phyloP scores from a whole-genome alignment of 345 rosid species.

The Salix dunnii region DNA sequence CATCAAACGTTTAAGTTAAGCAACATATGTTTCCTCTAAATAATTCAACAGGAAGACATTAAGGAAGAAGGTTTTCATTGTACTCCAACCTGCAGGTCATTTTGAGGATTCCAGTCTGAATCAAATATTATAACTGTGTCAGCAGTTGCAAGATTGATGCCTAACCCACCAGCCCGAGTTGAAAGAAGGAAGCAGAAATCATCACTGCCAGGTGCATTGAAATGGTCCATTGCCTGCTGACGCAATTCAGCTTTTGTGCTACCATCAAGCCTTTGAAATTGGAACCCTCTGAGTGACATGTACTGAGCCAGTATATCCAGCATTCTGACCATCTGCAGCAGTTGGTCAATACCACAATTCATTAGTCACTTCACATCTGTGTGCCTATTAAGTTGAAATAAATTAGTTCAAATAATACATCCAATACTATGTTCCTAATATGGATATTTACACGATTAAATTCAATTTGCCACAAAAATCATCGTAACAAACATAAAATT shows the following conservation, averaged over 20 bases:
- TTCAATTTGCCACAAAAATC: not conserved
- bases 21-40: not conserved
- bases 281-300: slow-evolving; percentile 90
- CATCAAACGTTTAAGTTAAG: slow-evolving; percentile 11
- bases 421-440: not conserved
- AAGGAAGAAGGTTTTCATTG: slow-evolving; percentile 5
- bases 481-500: not conserved
- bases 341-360: slow-evolving; percentile 7
- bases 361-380: not conserved
- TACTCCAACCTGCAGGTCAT: slow-evolving; percentile 80
- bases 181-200: slow-evolving; percentile 99
- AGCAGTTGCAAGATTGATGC: slow-evolving; percentile 97
- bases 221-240: slow-evolving; percentile 99
- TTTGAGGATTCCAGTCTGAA: slow-evolving; percentile 99
- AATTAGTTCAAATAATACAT: not conserved
- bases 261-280: slow-evolving; percentile 98
- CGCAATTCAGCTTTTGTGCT: slow-evolving; percentile 99
- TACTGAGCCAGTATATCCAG: slow-evolving; percentile 92
- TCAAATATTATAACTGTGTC: slow-evolving; percentile 99
- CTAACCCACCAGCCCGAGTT: slow-evolving; percentile 98
- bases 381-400: not conserved
- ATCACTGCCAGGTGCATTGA: slow-evolving; percentile 96
- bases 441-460: not conserved
- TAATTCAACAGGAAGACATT: not conserved
- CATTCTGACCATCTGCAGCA: slow-evolving; percentile 95